Conservation (phyloP, 371 early-diverging fungal genomes). For the Dichotomocladium elegans region DNA sequence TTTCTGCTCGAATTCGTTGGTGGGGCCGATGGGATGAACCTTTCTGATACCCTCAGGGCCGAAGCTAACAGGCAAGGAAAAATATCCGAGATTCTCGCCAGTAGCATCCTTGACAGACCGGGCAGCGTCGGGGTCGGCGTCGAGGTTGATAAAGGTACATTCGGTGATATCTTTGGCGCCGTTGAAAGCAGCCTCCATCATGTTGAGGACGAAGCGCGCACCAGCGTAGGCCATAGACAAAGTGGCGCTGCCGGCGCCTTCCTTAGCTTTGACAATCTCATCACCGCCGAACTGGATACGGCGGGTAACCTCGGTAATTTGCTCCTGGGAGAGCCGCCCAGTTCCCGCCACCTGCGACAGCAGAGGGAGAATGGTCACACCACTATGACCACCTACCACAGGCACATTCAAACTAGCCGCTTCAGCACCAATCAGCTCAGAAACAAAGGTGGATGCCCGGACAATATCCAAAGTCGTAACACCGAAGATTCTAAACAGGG, state of each 20-base stretch:
- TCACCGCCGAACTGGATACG: conserved; percentile 95
- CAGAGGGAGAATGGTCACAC: conserved; percentile 87
- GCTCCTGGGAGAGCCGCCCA: conserved; percentile 59
- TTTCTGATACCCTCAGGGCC: conserved; percentile 73
- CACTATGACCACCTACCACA: conserved; percentile 91
- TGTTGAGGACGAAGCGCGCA: conserved; percentile 74
- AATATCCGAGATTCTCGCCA: conserved; percentile 67
- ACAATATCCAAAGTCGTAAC: conserved; percentile 89
- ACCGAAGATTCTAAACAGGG: conserved; percentile 76
- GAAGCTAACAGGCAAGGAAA: conserved; percentile 81
- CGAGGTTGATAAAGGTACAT: conserved; percentile 79
- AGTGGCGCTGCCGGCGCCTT: conserved; percentile 79
- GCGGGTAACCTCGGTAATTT: conserved; percentile 72
- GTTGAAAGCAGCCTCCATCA: conserved; percentile 67
- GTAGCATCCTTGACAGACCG: conserved; percentile 52
- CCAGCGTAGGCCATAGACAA: conserved; percentile 94
- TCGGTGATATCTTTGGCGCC: conserved; percentile 68
- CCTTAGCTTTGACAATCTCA: conserved; percentile 94
- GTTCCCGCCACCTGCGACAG: conserved; percentile 63
- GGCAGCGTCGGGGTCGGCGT: conserved; percentile 54
- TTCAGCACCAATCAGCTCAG: conserved; percentile 50
- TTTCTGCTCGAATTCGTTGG: conserved; percentile 68
- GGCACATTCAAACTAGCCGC: conserved; percentile 62
- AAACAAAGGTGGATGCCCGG: conserved; percentile 82
- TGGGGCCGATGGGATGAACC: conserved; percentile 63